Percentiles rank a stretch among this genome's conserved stretches.
Evolutionary conservation across 129 eudicot genomes (phyloP).

Genomic region (Escallonia herrerae): DNA sequence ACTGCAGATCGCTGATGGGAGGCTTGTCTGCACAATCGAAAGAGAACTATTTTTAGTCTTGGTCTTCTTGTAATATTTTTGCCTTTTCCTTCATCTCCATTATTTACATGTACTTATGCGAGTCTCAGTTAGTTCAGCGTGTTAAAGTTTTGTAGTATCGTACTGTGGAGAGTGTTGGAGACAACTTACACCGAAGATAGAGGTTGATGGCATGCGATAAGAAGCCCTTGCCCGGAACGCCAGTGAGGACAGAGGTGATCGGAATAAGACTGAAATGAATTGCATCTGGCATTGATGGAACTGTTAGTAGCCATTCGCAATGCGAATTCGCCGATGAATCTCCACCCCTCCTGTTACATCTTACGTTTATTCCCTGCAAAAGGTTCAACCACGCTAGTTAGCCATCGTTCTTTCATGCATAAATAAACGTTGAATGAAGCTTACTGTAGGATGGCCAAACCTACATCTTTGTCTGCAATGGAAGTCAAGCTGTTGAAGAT

Average conservation of each 20-base stretch:
- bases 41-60: too few relatives aligned
- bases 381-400: too few relatives aligned
- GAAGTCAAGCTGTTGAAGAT: slow-evolving; percentile 43
- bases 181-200: slow-evolving; percentile 72
- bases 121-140: too few relatives aligned
- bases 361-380: slow-evolving; percentile 68
- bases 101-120: too few relatives aligned
- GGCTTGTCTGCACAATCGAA: slow-evolving; percentile 64
- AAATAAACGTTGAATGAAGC: too few relatives aligned
- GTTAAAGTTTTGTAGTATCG: too few relatives aligned
- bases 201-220: slow-evolving; percentile 92
- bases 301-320: slow-evolving; percentile 84
- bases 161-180: background rate
- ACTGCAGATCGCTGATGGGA: slow-evolving; percentile 58
- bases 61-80: too few relatives aligned
- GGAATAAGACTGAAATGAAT: slow-evolving; percentile 76
- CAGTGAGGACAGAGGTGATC: slow-evolving; percentile 75
- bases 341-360: slow-evolving; percentile 81
- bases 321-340: slow-evolving; percentile 50
- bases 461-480: slow-evolving; percentile 59
- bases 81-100: too few relatives aligned
- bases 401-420: too few relatives aligned
- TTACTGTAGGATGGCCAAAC: slow-evolving; percentile 17
- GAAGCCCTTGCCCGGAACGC: slow-evolving; percentile 79
- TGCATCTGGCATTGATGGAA: slow-evolving; percentile 73